phyloP scores from a whole-genome alignment of 2,329 filamentous ascomycete species.

The Monosporascus sp. region DNA sequence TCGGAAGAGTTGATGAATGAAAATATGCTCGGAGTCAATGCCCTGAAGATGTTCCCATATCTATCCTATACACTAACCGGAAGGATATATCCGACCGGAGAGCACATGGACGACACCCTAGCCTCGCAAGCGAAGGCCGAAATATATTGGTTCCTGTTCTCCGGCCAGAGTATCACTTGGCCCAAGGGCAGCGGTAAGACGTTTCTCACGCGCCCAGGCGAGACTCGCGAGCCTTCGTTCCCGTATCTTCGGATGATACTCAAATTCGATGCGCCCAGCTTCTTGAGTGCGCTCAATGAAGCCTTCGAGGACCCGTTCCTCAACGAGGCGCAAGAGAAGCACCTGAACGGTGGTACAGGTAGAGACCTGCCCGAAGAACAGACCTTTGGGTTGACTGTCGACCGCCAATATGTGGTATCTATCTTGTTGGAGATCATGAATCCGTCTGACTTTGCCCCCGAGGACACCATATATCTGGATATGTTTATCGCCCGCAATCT shows the following conservation, averaged over 20 bases:
- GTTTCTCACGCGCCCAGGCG: constrained; percentile 54
- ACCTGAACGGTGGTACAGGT: constrained; percentile 45
- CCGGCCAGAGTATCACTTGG: constrained; percentile 72
- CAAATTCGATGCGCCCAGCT: constrained; percentile 83
- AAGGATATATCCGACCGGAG: constrained; percentile 83
- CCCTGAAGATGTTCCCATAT: constrained; percentile 90
- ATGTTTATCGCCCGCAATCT: constrained; percentile 98
- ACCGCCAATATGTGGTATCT: constrained; percentile 86
- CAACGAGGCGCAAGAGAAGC: constrained; percentile 68
- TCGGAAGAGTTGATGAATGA: constrained; percentile 52
- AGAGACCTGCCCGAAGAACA: constrained; percentile 58
- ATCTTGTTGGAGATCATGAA: constrained; percentile 91
- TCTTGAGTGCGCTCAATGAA: constrained; percentile 92
- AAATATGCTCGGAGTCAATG: constrained; percentile 61
- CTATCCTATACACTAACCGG: constrained; percentile 87
- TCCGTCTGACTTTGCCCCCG: constrained; percentile 63
- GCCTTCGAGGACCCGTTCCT: constrained; percentile 94
- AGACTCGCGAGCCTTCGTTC: constrained; percentile 66
- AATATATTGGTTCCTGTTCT: constrained; percentile 91
- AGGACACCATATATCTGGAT: constrained; percentile 90
- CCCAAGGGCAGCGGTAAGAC: constrained; percentile 57
- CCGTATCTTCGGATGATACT: constrained; percentile 80
- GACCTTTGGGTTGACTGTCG: constrained; percentile 66
- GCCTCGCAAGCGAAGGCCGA: constrained; percentile 76
- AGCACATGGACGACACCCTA: constrained; percentile 64